Evolutionary conservation across 306 rosid genomes (phyloP).

Genomic region (Lathyrus oleraceus): DNA sequence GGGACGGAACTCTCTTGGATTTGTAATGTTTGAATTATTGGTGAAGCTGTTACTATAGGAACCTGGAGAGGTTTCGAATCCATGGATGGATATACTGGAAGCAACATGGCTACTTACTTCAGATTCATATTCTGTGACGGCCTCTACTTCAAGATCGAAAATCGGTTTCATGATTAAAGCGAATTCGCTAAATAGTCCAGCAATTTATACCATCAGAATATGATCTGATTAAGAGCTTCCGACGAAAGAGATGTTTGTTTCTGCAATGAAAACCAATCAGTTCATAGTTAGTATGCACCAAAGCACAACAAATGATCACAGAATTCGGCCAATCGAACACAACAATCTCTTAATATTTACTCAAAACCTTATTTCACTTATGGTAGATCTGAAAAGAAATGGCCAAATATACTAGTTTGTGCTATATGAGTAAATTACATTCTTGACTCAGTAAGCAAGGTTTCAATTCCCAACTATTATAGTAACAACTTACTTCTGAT

Average conservation of each 20-base stretch:
- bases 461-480: not conserved
- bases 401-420: not conserved
- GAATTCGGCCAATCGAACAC: no score
- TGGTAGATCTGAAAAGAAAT: constrained; percentile 19
- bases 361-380: constrained; percentile 4
- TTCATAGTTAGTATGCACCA: constrained; percentile 30
- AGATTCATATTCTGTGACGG: constrained; percentile 60
- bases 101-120: constrained; percentile 83
- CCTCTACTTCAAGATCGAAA: constrained; percentile 79
- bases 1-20: constrained; percentile 35
- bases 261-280: constrained; percentile 39
- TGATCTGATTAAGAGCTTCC: constrained; percentile 28
- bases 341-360: not conserved
- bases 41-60: constrained; percentile 49
- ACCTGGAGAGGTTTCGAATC: constrained; percentile 41
- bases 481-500: constrained; percentile 16
- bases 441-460: not conserved
- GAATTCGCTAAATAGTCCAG: constrained; percentile 26
- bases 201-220: constrained; percentile 31
- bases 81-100: constrained; percentile 62
- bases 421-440: not conserved
- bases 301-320: not conserved
- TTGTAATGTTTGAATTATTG: constrained; percentile 32
- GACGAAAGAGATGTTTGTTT: constrained; percentile 19
- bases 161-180: constrained; percentile 56